These are phyloP conservation scores for Alectoria sarmentosa DNA, from an alignment of 495 filamentous ascomycete genomes.

Conservation along the genomic window DNA sequence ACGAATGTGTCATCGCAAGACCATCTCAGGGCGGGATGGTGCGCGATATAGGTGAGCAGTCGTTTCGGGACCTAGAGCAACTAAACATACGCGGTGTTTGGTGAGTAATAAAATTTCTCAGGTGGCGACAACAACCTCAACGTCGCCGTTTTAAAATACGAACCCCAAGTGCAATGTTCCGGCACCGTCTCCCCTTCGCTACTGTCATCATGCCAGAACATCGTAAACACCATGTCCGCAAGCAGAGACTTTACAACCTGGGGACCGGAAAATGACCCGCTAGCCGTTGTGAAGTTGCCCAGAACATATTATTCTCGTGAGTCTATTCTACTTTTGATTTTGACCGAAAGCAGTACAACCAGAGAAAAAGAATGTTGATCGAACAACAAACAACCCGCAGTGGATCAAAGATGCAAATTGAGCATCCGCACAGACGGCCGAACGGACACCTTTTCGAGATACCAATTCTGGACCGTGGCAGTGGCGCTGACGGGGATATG, in stretches of 20 bases:
- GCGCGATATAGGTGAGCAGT: not conserved
- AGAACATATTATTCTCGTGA: not conserved
- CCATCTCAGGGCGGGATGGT: not conserved
- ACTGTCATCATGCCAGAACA: not conserved
- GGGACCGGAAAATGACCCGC: not conserved
- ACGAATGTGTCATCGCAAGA: not conserved
- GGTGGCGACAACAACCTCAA: not conserved
- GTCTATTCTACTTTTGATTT: too few species aligned
- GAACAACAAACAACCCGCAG: not conserved
- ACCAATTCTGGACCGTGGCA: not conserved
- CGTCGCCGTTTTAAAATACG: not conserved
- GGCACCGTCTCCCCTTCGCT: not conserved
- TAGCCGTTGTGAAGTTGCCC: not conserved
- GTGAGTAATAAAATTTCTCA: not conserved
- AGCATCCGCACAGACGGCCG: not conserved
- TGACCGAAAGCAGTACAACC: too few species aligned
- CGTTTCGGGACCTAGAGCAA: not conserved
- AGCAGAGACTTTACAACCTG: not conserved
- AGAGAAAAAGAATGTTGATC: not conserved
- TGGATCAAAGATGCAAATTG: not conserved
- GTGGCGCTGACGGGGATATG: not conserved
- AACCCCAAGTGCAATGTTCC: not conserved
- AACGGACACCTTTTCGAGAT: not conserved
- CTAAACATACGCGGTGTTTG: not conserved
- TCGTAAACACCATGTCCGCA: not conserved